Percentiles rank a stretch among this genome's conserved stretches.
These are phyloP conservation scores for Fusarium pilosicola DNA, from an alignment of 2,329 filamentous ascomycete species.

Conservation along the genomic window DNA sequence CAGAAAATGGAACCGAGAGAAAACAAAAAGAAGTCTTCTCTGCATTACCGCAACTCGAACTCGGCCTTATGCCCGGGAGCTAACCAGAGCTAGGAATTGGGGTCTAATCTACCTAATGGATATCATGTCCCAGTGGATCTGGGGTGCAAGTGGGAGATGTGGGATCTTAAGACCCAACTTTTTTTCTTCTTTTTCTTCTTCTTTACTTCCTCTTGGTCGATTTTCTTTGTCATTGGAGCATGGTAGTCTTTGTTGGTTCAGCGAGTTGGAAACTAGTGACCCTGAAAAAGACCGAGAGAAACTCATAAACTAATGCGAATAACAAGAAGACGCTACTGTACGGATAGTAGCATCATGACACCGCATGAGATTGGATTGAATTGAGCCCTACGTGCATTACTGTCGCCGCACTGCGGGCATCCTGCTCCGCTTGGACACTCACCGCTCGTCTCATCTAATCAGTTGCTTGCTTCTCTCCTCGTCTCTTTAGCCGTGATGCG, in stretches of 20 bases:
- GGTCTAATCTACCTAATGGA: neutral
- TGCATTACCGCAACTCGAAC: slow-evolving; percentile 10
- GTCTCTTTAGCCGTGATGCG: slow-evolving; percentile 15
- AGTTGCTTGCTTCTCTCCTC: neutral
- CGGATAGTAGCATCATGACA: slow-evolving; percentile 2
- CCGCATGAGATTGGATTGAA: slow-evolving; percentile 5
- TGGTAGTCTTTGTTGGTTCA: neutral
- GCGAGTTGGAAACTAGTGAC: slow-evolving; percentile 3
- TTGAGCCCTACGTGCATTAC: slow-evolving; percentile 10
- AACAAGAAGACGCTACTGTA: slow-evolving; percentile 5
- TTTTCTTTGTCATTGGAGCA: neutral
- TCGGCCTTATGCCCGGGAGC: slow-evolving; percentile 30
- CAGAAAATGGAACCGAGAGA: slow-evolving; percentile 20
- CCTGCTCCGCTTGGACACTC: slow-evolving; percentile 20
- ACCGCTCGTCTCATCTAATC: slow-evolving; percentile 18
- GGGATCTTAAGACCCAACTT: neutral
- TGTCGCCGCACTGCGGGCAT: neutral
- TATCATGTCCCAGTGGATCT: slow-evolving; percentile 25
- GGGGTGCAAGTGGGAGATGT: slow-evolving; percentile 35
- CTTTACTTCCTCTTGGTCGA: neutral
- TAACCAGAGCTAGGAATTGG: slow-evolving; percentile 10
- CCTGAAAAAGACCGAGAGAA: slow-evolving; percentile 15
- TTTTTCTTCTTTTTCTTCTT: neutral
- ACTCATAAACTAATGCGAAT: neutral
- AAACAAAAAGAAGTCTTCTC: slow-evolving; percentile 23